phyloP scores from a whole-genome alignment of 2,329 filamentous ascomycete species.

The Colletotrichum tofieldiae region DNA sequence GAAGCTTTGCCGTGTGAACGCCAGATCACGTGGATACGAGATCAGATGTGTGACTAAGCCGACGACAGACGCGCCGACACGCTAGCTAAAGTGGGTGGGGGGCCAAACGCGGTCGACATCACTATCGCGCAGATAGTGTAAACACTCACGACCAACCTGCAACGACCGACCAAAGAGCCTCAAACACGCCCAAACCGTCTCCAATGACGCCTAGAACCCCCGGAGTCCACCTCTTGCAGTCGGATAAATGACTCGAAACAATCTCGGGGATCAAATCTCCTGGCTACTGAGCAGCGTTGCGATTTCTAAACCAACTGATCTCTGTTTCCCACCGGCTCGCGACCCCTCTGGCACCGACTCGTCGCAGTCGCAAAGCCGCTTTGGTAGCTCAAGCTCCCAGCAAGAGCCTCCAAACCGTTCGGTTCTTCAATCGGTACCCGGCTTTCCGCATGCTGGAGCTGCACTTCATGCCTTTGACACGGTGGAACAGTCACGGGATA shows the following conservation, averaged over 20 bases:
- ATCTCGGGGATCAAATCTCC: conserved; percentile 70
- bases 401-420: conserved; percentile 18
- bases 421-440: background rate
- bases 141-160: conserved; percentile 32
- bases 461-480: conserved; percentile 26
- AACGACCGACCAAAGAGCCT: conserved; percentile 28
- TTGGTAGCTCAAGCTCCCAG: conserved; percentile 30
- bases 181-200: conserved; percentile 8
- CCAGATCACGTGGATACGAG: conserved; percentile 44
- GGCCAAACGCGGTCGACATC: conserved; percentile 29
- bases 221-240: conserved; percentile 40
- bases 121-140: conserved; percentile 13
- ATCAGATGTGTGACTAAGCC: conserved; percentile 20
- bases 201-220: conserved; percentile 34
- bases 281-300: conserved; percentile 69
- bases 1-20: background rate
- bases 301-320: conserved; percentile 57
- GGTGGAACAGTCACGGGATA: conserved; percentile 27
- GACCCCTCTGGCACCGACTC: conserved; percentile 45
- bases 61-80: conserved; percentile 21
- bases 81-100: conserved; percentile 42
- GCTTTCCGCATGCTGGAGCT: conserved; percentile 14
- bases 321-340: conserved; percentile 55
- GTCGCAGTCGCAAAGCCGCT: conserved; percentile 38
- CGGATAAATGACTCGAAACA: conserved; percentile 75